phyloP scores from a whole-genome alignment of 192 early-diverging fungal species.

The Entomortierella parvispora region DNA sequence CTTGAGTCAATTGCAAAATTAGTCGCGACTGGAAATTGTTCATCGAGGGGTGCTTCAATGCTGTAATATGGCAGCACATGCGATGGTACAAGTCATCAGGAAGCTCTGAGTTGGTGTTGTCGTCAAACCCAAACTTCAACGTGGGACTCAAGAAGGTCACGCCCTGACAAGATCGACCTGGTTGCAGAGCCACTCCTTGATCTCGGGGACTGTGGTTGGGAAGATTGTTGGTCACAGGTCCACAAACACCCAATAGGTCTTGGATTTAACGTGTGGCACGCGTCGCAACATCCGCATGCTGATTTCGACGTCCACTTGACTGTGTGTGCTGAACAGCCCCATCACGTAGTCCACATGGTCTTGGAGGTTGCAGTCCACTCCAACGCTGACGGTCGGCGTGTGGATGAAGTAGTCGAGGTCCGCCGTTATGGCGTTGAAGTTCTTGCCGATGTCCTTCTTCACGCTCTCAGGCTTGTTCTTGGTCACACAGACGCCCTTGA shows the following conservation, averaged over 20 bases:
- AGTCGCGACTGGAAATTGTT: too few species aligned
- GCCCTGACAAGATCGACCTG: background rate
- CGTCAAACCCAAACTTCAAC: too few species aligned
- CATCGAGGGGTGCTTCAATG: too few species aligned
- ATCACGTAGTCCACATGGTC: slow-evolving; percentile 19
- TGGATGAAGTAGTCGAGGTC: slow-evolving; percentile 21
- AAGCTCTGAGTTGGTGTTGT: background rate
- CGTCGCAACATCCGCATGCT: slow-evolving; percentile 22
- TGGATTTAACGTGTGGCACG: slow-evolving; percentile 17
- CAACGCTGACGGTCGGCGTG: slow-evolving; percentile 16
- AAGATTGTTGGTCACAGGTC: slow-evolving; percentile 4
- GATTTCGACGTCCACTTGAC: slow-evolving; percentile 13
- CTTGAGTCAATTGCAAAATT: too few species aligned
- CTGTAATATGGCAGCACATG: too few species aligned
- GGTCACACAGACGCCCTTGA: slow-evolving; percentile 11
- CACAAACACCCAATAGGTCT: slow-evolving; percentile 12
- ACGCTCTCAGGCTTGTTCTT: background rate
- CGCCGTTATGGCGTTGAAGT: slow-evolving; percentile 21
- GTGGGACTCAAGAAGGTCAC: too few species aligned
- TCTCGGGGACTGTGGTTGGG: slow-evolving; percentile 3
- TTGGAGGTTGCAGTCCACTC: slow-evolving; percentile 15
- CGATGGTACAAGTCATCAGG: too few species aligned
- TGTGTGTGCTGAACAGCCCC: slow-evolving; percentile 20
- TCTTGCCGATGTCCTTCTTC: slow-evolving; percentile 12
- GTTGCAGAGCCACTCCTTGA: background rate